These are phyloP conservation scores for Perilla frutescens DNA, from an alignment of 257 asterid genomes.

Conservation along the genomic window DNA sequence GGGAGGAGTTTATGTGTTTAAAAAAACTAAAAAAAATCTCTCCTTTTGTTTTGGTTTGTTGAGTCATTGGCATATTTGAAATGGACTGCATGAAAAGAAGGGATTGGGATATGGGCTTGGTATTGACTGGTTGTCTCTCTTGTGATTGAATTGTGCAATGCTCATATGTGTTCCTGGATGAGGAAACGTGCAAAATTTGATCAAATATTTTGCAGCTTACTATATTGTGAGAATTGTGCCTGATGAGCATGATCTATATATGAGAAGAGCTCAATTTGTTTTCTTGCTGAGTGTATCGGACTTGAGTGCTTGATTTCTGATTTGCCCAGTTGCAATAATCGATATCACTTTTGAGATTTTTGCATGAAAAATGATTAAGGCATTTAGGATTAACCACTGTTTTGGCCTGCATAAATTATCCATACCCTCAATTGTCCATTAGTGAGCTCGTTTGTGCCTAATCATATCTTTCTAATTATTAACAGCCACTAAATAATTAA, in stretches of 20 bases:
- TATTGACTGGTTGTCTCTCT: neutral
- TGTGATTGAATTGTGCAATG: neutral
- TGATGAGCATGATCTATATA: too few species aligned
- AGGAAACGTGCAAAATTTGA: neutral
- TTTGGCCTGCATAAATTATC: neutral
- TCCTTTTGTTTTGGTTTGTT: neutral
- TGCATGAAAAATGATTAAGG: neutral
- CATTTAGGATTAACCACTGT: neutral
- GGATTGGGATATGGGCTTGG: neutral
- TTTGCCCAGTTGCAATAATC: neutral
- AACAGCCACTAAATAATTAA: too few species aligned
- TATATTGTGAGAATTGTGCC: too few species aligned
- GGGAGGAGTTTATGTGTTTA: neutral
- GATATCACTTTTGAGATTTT: neutral
- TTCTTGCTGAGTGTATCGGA: too few species aligned
- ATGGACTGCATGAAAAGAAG: neutral
- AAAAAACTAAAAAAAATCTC: too few species aligned
- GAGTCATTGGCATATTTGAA: neutral
- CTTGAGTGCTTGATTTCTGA: neutral
- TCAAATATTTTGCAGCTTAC: neutral
- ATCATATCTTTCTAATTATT: too few species aligned
- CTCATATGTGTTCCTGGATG: neutral
- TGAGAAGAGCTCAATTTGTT: too few species aligned
- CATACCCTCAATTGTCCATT: too few species aligned
- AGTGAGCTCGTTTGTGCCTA: too few species aligned